Conservation (phyloP, 2,329 filamentous ascomycete species). For the Trichoderma arundinaceum region DNA sequence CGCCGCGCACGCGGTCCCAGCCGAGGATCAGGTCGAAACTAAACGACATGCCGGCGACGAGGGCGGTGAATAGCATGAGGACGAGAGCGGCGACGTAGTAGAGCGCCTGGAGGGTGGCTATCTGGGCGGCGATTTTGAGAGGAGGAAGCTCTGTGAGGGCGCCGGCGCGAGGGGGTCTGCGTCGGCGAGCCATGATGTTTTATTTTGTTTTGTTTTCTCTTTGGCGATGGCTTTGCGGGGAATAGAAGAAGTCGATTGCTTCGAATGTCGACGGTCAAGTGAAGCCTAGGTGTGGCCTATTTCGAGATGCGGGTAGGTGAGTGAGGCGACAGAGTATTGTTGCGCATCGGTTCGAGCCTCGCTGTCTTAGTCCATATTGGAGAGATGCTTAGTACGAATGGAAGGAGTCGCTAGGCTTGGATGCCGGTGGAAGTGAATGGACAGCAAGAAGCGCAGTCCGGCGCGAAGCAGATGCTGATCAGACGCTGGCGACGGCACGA, state of each 20-base stretch:
- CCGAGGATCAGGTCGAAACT: conserved; percentile 61
- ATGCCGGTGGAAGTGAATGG: neutral
- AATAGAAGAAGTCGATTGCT: neutral
- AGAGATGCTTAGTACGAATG: neutral
- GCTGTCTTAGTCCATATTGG: conserved; percentile 5
- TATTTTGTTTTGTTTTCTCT: neutral
- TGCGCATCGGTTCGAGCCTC: conserved; percentile 13
- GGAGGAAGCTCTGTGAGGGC: conserved; percentile 66
- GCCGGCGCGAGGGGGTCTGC: conserved; percentile 64
- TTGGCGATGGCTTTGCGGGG: neutral
- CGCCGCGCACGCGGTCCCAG: conserved; percentile 63
- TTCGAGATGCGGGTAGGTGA: neutral
- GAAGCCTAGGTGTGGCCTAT: neutral
- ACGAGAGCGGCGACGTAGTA: conserved; percentile 60
- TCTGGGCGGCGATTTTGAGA: conserved; percentile 64
- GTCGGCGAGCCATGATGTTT: conserved; percentile 57
- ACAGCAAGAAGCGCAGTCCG: neutral
- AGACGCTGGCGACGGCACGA: conserved; percentile 4
- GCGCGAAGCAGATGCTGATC: conserved; percentile 9
- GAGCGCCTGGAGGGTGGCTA: conserved; percentile 60
- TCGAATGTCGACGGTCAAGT: neutral
- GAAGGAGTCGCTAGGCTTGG: neutral
- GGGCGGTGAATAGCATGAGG: conserved; percentile 62
- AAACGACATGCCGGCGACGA: conserved; percentile 63
- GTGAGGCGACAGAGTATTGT: conserved; percentile 6